Evolutionary conservation across 352 stramenopile species (phyloP), one percentile per base, ranked within the genome.

Genomic region (Phytopythium montanum): DNA sequence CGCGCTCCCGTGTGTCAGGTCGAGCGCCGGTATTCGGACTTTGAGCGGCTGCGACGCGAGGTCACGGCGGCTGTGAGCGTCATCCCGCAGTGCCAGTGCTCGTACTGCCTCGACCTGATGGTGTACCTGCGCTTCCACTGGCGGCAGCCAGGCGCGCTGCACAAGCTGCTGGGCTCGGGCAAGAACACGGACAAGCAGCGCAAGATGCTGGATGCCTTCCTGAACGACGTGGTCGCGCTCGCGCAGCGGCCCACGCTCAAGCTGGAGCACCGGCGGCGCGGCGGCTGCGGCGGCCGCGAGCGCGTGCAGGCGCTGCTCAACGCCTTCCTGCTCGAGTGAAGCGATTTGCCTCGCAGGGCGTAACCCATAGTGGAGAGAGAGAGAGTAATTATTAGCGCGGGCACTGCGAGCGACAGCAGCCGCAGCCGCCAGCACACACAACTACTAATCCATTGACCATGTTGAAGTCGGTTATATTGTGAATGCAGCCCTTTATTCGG

Each of bases 21-120:
- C 51, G 64, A 87, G 57, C 69, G 72, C 18, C 77, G 77, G 29
- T 90, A 84, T 62, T 87, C 79, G 36, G 77, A 90, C 31, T 90
- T 90, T 42, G 61, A 65, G 33, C 70, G 73, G 54, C 60, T 90
- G 36, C 72, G 75, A 7, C 54, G 69, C 13, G 65, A 86, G 23
- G 62, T 85, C 18, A 67, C 65, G 44, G 53, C 61, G 18, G 79
- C 65, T 67, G 61, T 57, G 23, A 80, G 62, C 58, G 67, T 66
- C 38, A 73, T 81, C 56, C 64, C 67, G 56, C 65, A 79, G 55
- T 85, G 70, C 62, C 66, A 66, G 52, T 89, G 79, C 57, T 68
- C 68, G 16, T 89, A 83, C 58, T 89, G 76, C 68, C 70, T 81
- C 65, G 67, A 79, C 42, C 83, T 80, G 49, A 60, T 76, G 33